phyloP scores from a whole-genome alignment of 768 basidiomycete genomes.

The Boletales sp. region DNA sequence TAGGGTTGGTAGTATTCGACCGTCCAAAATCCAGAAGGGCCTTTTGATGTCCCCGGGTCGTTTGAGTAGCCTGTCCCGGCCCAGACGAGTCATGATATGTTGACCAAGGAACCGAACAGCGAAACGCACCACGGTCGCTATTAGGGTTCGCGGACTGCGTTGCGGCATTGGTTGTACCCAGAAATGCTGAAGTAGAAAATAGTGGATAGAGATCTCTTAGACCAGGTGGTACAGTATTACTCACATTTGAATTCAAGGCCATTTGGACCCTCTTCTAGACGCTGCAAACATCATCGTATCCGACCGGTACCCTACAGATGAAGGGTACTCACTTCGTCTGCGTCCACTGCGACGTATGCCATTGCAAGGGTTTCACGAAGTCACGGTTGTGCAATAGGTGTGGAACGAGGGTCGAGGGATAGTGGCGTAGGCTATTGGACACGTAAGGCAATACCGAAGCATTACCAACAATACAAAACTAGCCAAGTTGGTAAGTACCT shows the following conservation, averaged over 20 bases:
- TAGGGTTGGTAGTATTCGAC: conserved; percentile 84
- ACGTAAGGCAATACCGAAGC: too few species aligned
- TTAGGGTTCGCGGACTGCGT: conserved; percentile 32
- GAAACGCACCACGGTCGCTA: conserved; percentile 46
- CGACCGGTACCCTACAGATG: neutral
- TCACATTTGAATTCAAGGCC: conserved; percentile 72
- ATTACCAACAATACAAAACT: too few species aligned
- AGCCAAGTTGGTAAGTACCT: too few species aligned
- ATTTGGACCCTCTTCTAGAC: conserved; percentile 63
- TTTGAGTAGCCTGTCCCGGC: conserved; percentile 55
- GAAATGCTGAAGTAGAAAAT: conserved; percentile 45
- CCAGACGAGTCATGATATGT: neutral
- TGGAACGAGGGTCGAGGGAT: neutral
- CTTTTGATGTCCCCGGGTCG: conserved; percentile 47
- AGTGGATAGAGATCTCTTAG: neutral
- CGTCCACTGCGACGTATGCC: conserved; percentile 72
- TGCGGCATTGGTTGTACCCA: conserved; percentile 34
- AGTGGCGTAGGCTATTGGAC: too few species aligned
- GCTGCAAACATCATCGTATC: conserved; percentile 29
- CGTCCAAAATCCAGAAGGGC: conserved; percentile 65
- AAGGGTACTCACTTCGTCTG: conserved; percentile 56
- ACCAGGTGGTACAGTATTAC: conserved; percentile 12
- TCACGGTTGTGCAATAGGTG: neutral
- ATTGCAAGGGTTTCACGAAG: conserved; percentile 29
- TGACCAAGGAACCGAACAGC: neutral